Evolutionary conservation across 2,329 filamentous ascomycete genomes (phyloP).

Genomic region (Colletotrichum simmondsii): DNA sequence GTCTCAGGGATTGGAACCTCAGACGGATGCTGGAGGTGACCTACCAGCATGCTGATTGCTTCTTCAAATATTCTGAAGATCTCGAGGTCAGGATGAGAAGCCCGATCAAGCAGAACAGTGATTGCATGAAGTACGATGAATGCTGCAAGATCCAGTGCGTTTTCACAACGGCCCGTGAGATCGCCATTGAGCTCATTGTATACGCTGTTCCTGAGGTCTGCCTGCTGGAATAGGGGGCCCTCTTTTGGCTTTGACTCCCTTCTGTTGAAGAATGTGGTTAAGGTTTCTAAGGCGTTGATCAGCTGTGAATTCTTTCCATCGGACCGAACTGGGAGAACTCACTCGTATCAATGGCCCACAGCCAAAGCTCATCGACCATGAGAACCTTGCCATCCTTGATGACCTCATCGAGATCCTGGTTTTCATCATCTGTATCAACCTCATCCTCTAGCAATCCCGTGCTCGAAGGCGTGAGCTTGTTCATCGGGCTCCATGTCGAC

Average conservation of each 20-base stretch:
- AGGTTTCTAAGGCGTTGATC: slow-evolving; percentile 50
- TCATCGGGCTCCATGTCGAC: slow-evolving; percentile 19
- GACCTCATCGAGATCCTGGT: slow-evolving; percentile 46
- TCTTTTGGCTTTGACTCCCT: slow-evolving; percentile 65
- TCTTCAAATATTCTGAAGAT: slow-evolving; percentile 75
- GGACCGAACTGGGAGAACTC: slow-evolving; percentile 36
- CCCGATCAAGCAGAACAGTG: slow-evolving; percentile 69
- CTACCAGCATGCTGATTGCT: slow-evolving; percentile 70
- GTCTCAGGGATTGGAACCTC: too few relatives aligned
- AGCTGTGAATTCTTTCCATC: not conserved
- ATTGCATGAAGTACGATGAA: slow-evolving; percentile 71
- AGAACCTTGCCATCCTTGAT: slow-evolving; percentile 66
- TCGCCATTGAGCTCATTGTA: slow-evolving; percentile 76
- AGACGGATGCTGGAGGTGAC: slow-evolving; percentile 6
- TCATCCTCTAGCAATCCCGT: slow-evolving; percentile 32
- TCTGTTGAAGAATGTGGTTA: slow-evolving; percentile 66
- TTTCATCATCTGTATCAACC: slow-evolving; percentile 42
- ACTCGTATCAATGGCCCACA: slow-evolving; percentile 68
- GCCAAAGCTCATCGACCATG: slow-evolving; percentile 76
- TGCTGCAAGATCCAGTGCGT: slow-evolving; percentile 70
- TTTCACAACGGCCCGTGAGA: slow-evolving; percentile 70
- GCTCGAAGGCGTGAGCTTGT: slow-evolving; percentile 22
- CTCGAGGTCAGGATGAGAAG: slow-evolving; percentile 70
- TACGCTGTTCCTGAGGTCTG: slow-evolving; percentile 71
- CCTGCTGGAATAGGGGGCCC: slow-evolving; percentile 67